Evolutionary conservation across 208 protist species (phyloP), one percentile per base, ranked within the genome.

Genomic region (Trypanosomatidae sp.): DNA sequence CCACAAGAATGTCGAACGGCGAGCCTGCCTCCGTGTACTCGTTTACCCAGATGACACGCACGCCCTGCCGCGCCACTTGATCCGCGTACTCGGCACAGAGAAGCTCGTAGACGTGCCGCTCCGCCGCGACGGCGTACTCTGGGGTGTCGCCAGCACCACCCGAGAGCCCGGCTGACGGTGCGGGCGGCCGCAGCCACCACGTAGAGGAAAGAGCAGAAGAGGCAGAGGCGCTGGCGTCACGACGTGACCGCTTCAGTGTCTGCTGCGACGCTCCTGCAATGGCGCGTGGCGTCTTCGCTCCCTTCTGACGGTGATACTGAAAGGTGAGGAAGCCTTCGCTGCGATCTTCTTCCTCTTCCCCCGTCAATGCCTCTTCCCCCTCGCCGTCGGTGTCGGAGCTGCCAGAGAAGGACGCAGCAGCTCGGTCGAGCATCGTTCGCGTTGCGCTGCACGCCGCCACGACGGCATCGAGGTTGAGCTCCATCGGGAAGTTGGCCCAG

Each of bases 21-120:
- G 79, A 79, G 2, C 92, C 92, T 5, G 64, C 71, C 73, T 96
- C 92, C 0, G 59, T 53, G 50, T 81, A 28, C 52, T 90, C 85
- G 67, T 96, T 96, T 33, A 92, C 81, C 90, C 92, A 96, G 41
- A 94, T 69, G 15, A 96, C 90, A 0, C 81, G 65, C 36, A 94
- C 79, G 6, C 53, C 69, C 41, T 62, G 52, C 43, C 62, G 58
- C 53, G 55, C 17, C 19, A 49, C 66, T 17, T 82, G 56, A 1
- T 43, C 33, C 13, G 75, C 73, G 64, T 84, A 87, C 79, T 93
- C 70, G 36, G 30, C 58, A 0, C 74, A 66, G 33, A 97, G 80
- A 44, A 72, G 49, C 58, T 87, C 79, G 53, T 81, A 93, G 1
- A 92, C 92, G 76, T 89, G 89, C 9, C 80, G 78, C 79, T 97